phyloP scores from a whole-genome alignment of 176 grass and related monocot genomes.

The Triticum urartu region DNA sequence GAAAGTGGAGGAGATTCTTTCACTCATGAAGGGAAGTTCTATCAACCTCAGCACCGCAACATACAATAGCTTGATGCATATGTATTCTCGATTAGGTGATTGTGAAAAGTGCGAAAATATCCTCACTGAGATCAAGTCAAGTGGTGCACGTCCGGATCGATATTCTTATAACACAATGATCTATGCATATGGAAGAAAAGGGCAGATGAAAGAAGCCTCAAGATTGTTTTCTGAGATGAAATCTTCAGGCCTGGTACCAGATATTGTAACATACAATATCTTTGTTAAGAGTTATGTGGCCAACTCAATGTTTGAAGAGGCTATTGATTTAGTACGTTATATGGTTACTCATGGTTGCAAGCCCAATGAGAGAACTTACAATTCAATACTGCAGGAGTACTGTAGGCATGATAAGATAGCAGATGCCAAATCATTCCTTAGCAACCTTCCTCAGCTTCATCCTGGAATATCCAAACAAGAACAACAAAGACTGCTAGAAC shows the following conservation, averaged over 20 bases:
- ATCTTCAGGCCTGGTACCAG: conserved; percentile 61
- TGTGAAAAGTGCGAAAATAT: conserved; percentile 83
- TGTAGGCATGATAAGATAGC: conserved; percentile 52
- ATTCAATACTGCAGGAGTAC: conserved; percentile 68
- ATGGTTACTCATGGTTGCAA: conserved; percentile 71
- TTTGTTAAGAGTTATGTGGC: conserved; percentile 85
- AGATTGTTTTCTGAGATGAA: conserved; percentile 84
- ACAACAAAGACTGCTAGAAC: conserved; percentile 39
- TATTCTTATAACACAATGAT: conserved; percentile 98
- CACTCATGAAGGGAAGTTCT: conserved; percentile 64
- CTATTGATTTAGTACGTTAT: conserved; percentile 71
- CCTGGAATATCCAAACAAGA: conserved; percentile 65
- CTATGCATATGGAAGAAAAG: conserved; percentile 85
- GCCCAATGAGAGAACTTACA: conserved; percentile 78
- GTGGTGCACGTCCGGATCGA: conserved; percentile 61
- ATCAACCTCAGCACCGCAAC: conserved; percentile 67
- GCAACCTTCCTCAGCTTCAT: conserved; percentile 56
- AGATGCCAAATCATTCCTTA: conserved; percentile 63
- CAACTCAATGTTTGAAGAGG: conserved; percentile 78
- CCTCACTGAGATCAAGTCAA: conserved; percentile 71
- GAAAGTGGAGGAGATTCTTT: conserved; percentile 73
- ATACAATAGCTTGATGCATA: conserved; percentile 91
- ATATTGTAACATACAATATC: conserved; percentile 90
- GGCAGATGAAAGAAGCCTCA: conserved; percentile 73
- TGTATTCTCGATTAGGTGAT: conserved; percentile 77